Conservation (phyloP, 441 rosid genomes). For the Croton laevigatus region DNA sequence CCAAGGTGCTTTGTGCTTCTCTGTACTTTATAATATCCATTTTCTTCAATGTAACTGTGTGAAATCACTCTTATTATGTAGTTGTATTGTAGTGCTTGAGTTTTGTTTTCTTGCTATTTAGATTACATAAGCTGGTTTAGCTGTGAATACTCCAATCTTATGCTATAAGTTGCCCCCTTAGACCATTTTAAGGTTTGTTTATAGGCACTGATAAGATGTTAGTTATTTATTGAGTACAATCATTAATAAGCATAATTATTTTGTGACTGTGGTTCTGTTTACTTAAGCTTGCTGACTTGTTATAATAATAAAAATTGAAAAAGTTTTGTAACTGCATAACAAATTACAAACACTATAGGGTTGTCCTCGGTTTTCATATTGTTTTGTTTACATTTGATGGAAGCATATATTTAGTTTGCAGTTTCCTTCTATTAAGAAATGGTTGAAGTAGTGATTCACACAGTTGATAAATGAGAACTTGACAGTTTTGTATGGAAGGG, state of each 20-base stretch:
- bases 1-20: conserved; percentile 52
- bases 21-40: not conserved
- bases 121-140: not conserved
- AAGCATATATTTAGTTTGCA: not conserved
- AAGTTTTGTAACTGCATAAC: not conserved
- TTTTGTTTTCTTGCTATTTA: not conserved
- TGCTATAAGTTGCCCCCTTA: not conserved
- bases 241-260: not conserved
- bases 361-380: not conserved
- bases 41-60: not conserved
- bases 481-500: not conserved
- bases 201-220: not conserved
- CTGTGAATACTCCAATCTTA: not conserved
- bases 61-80: not conserved
- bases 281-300: not conserved
- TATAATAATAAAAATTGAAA: not conserved
- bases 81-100: not conserved
- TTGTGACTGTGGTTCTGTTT: not conserved
- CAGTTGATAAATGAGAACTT: not conserved
- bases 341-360: not conserved
- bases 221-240: not conserved
- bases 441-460: not conserved
- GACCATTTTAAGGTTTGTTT: not conserved
- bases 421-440: not conserved
- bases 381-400: not conserved